Evolutionary conservation across 1,139 yeast species (phyloP).

Genomic region (Pichia sp.): DNA sequence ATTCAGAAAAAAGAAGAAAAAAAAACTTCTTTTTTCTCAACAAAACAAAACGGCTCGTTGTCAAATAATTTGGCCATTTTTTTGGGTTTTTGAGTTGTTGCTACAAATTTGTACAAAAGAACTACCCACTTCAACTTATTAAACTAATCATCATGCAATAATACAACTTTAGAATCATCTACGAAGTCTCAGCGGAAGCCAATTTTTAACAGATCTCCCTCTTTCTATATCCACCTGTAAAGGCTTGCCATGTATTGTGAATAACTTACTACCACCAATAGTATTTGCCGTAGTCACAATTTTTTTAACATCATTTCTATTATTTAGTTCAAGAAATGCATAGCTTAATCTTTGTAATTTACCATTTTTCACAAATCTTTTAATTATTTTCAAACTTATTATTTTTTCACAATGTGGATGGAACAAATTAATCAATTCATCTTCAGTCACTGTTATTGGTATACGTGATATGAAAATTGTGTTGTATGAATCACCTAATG

Average conservation of each 20-base stretch:
- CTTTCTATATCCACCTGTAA: slow-evolving; percentile 79
- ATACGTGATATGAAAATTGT: slow-evolving; percentile 59
- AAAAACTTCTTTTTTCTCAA: not conserved
- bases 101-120: too few relatives aligned
- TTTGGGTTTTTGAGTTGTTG: too few relatives aligned
- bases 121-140: too few relatives aligned
- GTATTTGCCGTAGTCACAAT: slow-evolving; percentile 58
- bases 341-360: slow-evolving; percentile 63
- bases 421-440: slow-evolving; percentile 46
- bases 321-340: slow-evolving; percentile 71
- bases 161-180: not conserved
- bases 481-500: slow-evolving; percentile 61
- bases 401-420: not conserved
- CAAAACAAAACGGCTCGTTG: too few relatives aligned
- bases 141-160: not conserved
- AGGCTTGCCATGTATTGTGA: slow-evolving; percentile 33
- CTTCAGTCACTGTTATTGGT: slow-evolving; percentile 44
- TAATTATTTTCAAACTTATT: not conserved
- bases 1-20: not conserved
- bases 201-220: slow-evolving; percentile 65
- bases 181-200: slow-evolving; percentile 75
- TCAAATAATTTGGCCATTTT: too few relatives aligned
- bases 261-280: slow-evolving; percentile 21
- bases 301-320: slow-evolving; percentile 47
- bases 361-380: not conserved